Conservation (phyloP, 345 rosid genomes). For the Eucalyptus brandiana region DNA sequence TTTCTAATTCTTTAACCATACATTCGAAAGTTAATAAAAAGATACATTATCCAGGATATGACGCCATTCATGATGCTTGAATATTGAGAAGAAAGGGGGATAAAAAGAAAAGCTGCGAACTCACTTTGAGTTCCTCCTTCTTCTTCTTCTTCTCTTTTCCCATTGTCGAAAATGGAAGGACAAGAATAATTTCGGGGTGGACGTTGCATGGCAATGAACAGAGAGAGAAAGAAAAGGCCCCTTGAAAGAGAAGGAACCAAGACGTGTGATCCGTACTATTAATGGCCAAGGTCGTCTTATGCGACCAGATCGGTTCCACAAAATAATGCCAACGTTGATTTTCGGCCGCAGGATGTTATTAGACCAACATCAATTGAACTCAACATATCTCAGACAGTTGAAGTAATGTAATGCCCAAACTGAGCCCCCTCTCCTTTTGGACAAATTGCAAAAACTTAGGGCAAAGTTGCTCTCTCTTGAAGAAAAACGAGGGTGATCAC, state of each 20-base stretch:
- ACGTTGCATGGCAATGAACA: background rate
- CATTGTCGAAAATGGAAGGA: background rate
- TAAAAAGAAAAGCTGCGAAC: background rate
- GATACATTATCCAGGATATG: background rate
- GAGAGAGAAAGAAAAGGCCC: background rate
- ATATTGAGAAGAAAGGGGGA: background rate
- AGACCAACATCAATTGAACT: background rate
- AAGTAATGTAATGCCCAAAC: background rate
- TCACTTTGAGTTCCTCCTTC: constrained; percentile 21
- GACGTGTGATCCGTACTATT: background rate
- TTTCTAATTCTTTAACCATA: background rate
- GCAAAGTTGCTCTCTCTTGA: background rate
- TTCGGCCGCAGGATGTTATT: background rate
- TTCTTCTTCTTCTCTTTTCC: background rate
- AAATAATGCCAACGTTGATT: background rate
- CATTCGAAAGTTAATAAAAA: background rate
- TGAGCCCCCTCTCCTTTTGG: background rate
- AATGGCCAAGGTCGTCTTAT: background rate
- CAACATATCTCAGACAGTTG: background rate
- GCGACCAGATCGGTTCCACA: background rate
- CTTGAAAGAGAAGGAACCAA: background rate
- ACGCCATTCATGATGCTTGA: background rate
- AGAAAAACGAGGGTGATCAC: background rate
- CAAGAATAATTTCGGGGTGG: background rate
- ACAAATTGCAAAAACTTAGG: background rate